A percentile compares a stretch with the other conserved stretches of the same genome.
These are phyloP conservation scores for Yarrowia sp. DNA, from an alignment of 805 yeast species.

Conservation along the genomic window DNA sequence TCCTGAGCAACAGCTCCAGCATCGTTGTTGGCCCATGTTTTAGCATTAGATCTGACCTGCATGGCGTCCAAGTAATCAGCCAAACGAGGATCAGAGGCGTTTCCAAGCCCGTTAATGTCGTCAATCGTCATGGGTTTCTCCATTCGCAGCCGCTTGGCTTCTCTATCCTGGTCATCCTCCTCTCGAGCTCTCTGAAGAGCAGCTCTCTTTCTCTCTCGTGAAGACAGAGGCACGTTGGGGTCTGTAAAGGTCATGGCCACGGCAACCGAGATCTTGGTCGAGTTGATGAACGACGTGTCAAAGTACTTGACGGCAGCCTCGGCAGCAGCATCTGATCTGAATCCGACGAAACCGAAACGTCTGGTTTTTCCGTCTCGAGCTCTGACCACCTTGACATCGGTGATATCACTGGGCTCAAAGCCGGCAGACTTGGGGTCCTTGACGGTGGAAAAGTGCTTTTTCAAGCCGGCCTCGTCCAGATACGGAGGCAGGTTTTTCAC, in stretches of 20 bases:
- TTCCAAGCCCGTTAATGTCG: slow-evolving; percentile 27
- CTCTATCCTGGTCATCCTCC: slow-evolving; percentile 32
- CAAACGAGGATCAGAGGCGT: slow-evolving; percentile 46
- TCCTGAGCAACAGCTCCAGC: slow-evolving; percentile 25
- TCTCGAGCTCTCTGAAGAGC: slow-evolving; percentile 41
- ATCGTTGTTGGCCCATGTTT: slow-evolving; percentile 68
- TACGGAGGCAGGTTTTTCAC: slow-evolving; percentile 86
- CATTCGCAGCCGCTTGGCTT: background rate
- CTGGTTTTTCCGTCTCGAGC: slow-evolving; percentile 83
- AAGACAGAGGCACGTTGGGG: slow-evolving; percentile 52
- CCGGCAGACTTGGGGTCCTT: slow-evolving; percentile 24
- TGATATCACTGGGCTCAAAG: slow-evolving; percentile 54
- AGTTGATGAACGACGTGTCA: slow-evolving; percentile 76
- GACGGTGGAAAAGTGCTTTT: slow-evolving; percentile 55
- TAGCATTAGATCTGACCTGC: slow-evolving; percentile 67
- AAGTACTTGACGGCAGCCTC: slow-evolving; percentile 71
- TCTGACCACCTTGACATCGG: slow-evolving; percentile 84
- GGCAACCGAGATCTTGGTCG: slow-evolving; percentile 73
- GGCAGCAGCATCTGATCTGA: slow-evolving; percentile 70
- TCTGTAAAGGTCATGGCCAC: slow-evolving; percentile 85
- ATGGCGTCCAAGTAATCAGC: slow-evolving; percentile 79
- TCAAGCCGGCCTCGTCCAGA: slow-evolving; percentile 68
- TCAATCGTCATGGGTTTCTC: slow-evolving; percentile 43
- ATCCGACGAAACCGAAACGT: slow-evolving; percentile 92
- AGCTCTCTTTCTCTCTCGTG: slow-evolving; percentile 17